phyloP scores from a whole-genome alignment of 2,329 filamentous ascomycete genomes.

The Aspergillus novoparasiticus region DNA sequence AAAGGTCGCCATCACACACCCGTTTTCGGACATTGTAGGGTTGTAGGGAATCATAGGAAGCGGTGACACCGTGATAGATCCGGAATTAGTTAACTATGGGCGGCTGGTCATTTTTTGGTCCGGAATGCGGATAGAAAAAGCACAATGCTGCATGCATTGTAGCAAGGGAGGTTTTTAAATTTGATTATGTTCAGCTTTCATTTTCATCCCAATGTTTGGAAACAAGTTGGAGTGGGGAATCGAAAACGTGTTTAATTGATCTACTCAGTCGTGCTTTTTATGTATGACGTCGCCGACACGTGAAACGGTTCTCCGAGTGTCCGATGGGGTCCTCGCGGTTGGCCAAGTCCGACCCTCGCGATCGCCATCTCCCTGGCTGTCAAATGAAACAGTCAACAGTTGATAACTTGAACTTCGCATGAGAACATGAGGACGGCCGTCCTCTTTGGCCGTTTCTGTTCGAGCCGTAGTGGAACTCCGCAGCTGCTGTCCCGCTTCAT shows the following conservation, averaged over 20 bases:
- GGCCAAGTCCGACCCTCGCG: background rate
- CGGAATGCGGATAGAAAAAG: background rate
- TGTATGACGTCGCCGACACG: slow-evolving; percentile 21
- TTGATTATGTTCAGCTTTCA: background rate
- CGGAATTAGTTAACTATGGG: background rate
- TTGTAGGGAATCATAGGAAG: background rate
- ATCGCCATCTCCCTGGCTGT: background rate
- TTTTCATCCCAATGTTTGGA: background rate
- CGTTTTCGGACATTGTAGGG: slow-evolving; percentile 9
- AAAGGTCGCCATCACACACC: background rate
- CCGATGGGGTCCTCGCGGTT: slow-evolving; percentile 2
- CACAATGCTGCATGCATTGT: background rate
- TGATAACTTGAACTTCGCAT: slow-evolving; percentile 18
- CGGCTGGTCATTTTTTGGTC: background rate
- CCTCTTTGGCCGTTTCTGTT: slow-evolving; percentile 53
- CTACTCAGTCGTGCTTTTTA: background rate
- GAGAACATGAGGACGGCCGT: slow-evolving; percentile 54
- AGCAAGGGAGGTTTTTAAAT: background rate
- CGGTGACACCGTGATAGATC: background rate
- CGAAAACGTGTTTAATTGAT: background rate
- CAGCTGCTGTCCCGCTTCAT: slow-evolving; percentile 34
- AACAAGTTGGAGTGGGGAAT: background rate
- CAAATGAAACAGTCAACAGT: slow-evolving; percentile 7
- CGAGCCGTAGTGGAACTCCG: slow-evolving; percentile 44
- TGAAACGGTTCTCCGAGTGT: slow-evolving; percentile 8